phyloP scores from a whole-genome alignment of 768 basidiomycete species.

The Trametes villosa region DNA sequence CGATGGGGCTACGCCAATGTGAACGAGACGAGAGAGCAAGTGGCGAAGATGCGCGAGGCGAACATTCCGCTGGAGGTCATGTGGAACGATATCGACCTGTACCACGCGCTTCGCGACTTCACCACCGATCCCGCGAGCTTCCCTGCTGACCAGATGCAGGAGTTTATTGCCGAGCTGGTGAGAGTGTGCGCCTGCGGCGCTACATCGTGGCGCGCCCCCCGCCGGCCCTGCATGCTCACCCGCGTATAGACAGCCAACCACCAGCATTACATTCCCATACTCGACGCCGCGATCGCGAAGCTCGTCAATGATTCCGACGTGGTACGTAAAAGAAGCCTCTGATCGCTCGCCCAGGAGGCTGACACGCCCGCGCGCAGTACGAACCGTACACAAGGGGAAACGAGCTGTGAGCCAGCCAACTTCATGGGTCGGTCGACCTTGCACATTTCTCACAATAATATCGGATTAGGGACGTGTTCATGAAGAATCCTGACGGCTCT shows the following conservation, averaged over 20 bases:
- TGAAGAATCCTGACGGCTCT: constrained; percentile 75
- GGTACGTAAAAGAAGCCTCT: constrained; percentile 44
- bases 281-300: constrained; percentile 65
- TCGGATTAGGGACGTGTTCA: constrained; percentile 59
- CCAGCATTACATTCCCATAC: constrained; percentile 69
- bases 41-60: constrained; percentile 63
- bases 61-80: constrained; percentile 82
- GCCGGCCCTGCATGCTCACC: neutral
- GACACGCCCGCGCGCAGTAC: constrained; percentile 47
- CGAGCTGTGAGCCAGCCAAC: constrained; percentile 48
- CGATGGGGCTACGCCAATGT: constrained; percentile 59
- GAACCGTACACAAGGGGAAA: constrained; percentile 66
- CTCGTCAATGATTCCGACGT: constrained; percentile 63
- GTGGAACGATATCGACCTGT: constrained; percentile 82
- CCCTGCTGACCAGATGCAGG: constrained; percentile 54
- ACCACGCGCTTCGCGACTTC: constrained; percentile 70
- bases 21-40: constrained; percentile 58
- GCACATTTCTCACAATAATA: neutral
- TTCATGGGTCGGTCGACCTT: neutral
- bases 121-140: constrained; percentile 69
- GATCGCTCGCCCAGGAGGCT: neutral
- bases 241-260: constrained; percentile 43
- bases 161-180: constrained; percentile 62
- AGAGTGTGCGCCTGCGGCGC: constrained; percentile 28
- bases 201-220: neutral